phyloP scores from a whole-genome alignment of 306 rosid species.

The Vicia sativa region DNA sequence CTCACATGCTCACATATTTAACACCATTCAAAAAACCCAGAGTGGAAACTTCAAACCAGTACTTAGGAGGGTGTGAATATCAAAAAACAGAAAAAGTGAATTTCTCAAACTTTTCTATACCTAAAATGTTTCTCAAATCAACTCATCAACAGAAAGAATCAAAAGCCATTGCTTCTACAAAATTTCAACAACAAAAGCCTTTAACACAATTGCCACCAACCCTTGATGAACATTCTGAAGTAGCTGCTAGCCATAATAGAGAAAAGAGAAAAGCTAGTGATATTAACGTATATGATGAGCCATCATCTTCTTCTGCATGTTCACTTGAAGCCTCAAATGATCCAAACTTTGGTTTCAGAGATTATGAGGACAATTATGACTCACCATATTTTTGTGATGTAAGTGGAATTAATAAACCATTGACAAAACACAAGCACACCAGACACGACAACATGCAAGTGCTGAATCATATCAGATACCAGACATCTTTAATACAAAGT shows the following conservation, averaged over 20 bases:
- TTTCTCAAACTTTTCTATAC: slow-evolving; percentile 44
- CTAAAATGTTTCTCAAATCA: slow-evolving; percentile 37
- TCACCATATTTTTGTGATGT: slow-evolving; percentile 47
- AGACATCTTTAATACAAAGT: neutral
- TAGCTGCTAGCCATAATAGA: slow-evolving; percentile 9
- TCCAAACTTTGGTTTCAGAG: slow-evolving; percentile 29
- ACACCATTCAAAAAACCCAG: slow-evolving; percentile 31
- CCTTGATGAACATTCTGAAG: slow-evolving; percentile 40
- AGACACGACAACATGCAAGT: neutral
- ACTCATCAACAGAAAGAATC: neutral
- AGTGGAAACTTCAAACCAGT: slow-evolving; percentile 20
- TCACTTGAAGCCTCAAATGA: slow-evolving; percentile 60
- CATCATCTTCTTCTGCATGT: slow-evolving; percentile 43
- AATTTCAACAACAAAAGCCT: slow-evolving; percentile 28
- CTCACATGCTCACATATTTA: slow-evolving; percentile 28
- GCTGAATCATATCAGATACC: neutral
- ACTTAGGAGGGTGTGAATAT: slow-evolving; percentile 26
- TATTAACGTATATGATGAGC: neutral
- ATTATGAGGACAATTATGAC: slow-evolving; percentile 45
- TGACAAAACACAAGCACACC: neutral
- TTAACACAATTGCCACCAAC: neutral
- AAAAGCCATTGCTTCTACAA: neutral
- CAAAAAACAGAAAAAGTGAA: slow-evolving; percentile 31
- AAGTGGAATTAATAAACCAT: slow-evolving; percentile 34
- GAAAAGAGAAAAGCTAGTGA: slow-evolving; percentile 30